Percentiles rank a stretch among this genome's conserved stretches.
Evolutionary conservation across 495 filamentous ascomycete species (phyloP).

Genomic region (Aspergillus sparsus): DNA sequence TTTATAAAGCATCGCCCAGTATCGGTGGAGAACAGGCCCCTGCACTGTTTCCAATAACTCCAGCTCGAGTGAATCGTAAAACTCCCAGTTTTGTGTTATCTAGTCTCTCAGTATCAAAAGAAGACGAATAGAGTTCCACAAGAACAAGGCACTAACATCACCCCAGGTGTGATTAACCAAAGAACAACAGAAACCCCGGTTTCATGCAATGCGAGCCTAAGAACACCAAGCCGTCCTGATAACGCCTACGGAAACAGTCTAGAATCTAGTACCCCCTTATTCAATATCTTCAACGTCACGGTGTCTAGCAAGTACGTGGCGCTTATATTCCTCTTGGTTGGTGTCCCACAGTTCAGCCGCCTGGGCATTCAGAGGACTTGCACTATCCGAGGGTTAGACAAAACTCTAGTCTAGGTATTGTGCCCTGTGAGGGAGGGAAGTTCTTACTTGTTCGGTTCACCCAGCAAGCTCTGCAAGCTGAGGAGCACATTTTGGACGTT

Average conservation of each 20-base stretch:
- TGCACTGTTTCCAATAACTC: constrained; percentile 13
- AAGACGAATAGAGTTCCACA: not conserved
- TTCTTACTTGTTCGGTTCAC: constrained; percentile 94
- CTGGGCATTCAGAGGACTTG: constrained; percentile 93
- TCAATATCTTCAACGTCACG: constrained; percentile 61
- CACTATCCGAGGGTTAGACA: constrained; percentile 51
- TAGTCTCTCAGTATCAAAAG: not conserved
- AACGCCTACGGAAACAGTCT: constrained; percentile 12
- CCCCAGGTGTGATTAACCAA: constrained; percentile 12
- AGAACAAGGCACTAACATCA: constrained; percentile 1
- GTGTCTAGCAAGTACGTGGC: constrained; percentile 64
- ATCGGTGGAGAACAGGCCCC: not conserved
- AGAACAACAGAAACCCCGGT: constrained; percentile 22
- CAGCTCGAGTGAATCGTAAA: constrained; percentile 10
- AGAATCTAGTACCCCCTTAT: constrained; percentile 21
- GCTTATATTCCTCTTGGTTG: constrained; percentile 83
- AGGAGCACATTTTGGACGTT: constrained; percentile 91
- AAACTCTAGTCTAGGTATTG: not conserved
- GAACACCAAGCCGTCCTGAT: constrained; percentile 12
- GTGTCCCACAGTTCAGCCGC: constrained; percentile 96
- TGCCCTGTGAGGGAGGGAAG: not conserved
- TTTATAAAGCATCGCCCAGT: not conserved
- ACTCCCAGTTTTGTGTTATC: not conserved
- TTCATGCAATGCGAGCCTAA: constrained; percentile 28
- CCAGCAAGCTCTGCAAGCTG: constrained; percentile 91